Base-by-base conservation (phyloP, 768 basidiomycete species). In the Suillus decipiens region DNA sequence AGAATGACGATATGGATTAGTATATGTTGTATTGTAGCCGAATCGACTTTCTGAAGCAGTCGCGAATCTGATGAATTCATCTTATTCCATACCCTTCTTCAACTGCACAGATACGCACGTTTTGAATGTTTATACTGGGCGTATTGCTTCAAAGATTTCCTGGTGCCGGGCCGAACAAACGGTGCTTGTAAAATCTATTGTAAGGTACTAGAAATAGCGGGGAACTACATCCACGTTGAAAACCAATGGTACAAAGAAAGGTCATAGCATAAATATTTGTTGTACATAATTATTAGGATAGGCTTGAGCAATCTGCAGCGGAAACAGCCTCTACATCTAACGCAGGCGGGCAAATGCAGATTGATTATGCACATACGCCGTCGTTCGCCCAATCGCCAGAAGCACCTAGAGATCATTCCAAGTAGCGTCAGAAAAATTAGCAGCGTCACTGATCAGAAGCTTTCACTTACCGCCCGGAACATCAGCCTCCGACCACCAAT, bases 401-500 rank as follows among this genome's bases (percentile, higher is more conserved):
- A 17, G 59, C 42, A 5, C 69, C 71, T 33, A 50, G 45, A 60
- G 47, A 64, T 45, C 60, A 54, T 19, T 28, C 28, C 33, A 36
- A 60, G 10, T 9, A 28, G 17, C 28, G 15, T 31, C 2, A 28
- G 43, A 33, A 19, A n/a, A 12, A 37, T 58, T 62, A 5, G 12
- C 42, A 34, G 63, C 57, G 47, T 54, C 56, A 24, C 39, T n/a
- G n/a, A 34, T 37, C 17, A n/a, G n/a, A 37, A 24, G 14, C 70
- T n/a, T 65, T 66, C 37, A 70, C 71, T 15, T 59, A 75, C 78
- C 76, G 3, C 73, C 72, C 9, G 75, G 77, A 39, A 68, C 24
- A 71, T 83, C 81, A 28, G 70, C 68, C 48, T 82, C 71, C 11
- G 74, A 76, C 84, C 85, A 85, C 77, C 78, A 82, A 59, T 77